Evolutionary conservation across 1,284 basidiomycete genomes (phyloP).

Genomic region (Sanghuangporus baumii): DNA sequence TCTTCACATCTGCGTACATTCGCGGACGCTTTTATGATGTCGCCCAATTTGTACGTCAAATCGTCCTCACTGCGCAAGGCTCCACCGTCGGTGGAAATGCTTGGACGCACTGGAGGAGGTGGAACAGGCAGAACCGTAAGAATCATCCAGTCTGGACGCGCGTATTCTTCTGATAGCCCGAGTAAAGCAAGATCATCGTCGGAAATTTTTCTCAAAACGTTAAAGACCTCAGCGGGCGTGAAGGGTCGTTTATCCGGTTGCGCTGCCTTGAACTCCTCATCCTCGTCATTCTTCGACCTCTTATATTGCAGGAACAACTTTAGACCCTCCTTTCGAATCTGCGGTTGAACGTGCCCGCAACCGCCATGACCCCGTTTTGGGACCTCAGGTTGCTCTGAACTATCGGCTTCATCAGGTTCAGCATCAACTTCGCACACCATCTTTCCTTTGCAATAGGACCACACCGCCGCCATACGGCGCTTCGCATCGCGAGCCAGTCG

Average conservation of each 20-base stretch:
- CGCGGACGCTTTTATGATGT: slow-evolving; percentile 94
- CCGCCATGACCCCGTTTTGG: slow-evolving; percentile 89
- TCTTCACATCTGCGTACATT: slow-evolving; percentile 92
- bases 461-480: slow-evolving; percentile 82
- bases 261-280: slow-evolving; percentile 81
- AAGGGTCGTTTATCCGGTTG: slow-evolving; percentile 91
- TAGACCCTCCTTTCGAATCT: slow-evolving; percentile 90
- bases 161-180: slow-evolving; percentile 93
- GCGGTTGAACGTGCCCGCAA: slow-evolving; percentile 90
- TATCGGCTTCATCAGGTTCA: slow-evolving; percentile 77
- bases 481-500: slow-evolving; percentile 85
- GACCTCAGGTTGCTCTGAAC: slow-evolving; percentile 62
- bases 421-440: slow-evolving; percentile 85
- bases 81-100: slow-evolving; percentile 94
- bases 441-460: slow-evolving; percentile 82
- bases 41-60: slow-evolving; percentile 96
- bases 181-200: slow-evolving; percentile 87
- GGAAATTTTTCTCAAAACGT: slow-evolving; percentile 90
- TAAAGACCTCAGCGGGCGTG: slow-evolving; percentile 87
- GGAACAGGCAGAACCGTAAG: slow-evolving; percentile 96
- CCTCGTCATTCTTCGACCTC: slow-evolving; percentile 88
- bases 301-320: slow-evolving; percentile 98
- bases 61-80: slow-evolving; percentile 97
- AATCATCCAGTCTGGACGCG: slow-evolving; percentile 99
- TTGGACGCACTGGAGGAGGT: slow-evolving; percentile 95